Evolutionary conservation across 2,329 filamentous ascomycete genomes (phyloP), one percentile per base, ranked within the genome.

Genomic region (Colletotrichum chlorophyti): DNA sequence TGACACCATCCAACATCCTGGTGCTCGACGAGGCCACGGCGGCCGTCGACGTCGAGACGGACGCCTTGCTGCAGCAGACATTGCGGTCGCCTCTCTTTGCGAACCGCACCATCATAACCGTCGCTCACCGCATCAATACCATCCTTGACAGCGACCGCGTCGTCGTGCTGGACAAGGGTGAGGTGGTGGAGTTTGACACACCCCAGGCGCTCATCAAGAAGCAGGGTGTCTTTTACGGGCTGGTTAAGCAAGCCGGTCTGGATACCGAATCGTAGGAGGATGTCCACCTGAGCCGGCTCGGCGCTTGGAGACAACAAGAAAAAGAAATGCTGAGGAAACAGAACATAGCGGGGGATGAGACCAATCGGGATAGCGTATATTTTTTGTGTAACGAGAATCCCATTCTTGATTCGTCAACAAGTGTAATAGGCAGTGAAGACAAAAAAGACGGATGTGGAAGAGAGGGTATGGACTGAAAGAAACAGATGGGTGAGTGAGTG

Each of bases 41-140:
- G 65, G 85, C 82, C 21, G 84, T 89, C 10, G 85, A 90, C 69
- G 80, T 89, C 37, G 82, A 89, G 75, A 90, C 87, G 21, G 87
- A 90, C 68, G 84, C 84, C 52, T 78, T 88, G 76, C 76, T 90
- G 52, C 87, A 90, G 75, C 75, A 76, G 43, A 89, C 87, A 23
- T 77, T 89, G 53, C 82, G 86, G 29, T 83, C 83, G 31, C 82
- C 84, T 19, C 72, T 88, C 14, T 99, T 99, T 77, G 83, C 88
- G 61, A 92, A 97, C 74, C 87, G 92, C 51, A 99, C 95, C 32
- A 98, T 99, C 74, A 96, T 99, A 74, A 99, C 95, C 1, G 97
- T 99, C 68, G 95, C 95, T 23, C 95, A 99, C 78, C 89, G 95
- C 53, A 96, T 99, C 79, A 98, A 98, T 78, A 99, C 95, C 10